Base-by-base conservation (phyloP, 192 early-diverging fungal genomes). In the Backusella westeae region DNA sequence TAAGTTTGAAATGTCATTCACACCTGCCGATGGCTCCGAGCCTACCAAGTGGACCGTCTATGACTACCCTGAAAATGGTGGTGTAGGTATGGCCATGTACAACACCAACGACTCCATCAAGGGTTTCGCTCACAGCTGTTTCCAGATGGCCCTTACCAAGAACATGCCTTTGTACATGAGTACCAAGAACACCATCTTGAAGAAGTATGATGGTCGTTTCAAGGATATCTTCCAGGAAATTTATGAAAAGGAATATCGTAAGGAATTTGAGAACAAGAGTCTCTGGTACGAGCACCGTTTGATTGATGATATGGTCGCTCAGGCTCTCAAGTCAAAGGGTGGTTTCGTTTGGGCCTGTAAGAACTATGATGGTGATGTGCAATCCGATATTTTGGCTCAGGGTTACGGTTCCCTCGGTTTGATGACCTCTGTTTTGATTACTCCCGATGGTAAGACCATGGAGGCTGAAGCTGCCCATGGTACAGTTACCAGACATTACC, bases 231-330 rank as follows among this genome's bases (percentile, higher is more conserved):
- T 99, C 86, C 83, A 92, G 68, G 88, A 88, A 34, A 91, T 98
- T 69, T 99, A 95, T 89, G 93, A 97, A 34, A 34, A 71, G 32
- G 70, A 80, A 29, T 80, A 80, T 32, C 35, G 52, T 17, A 73
- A 71, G 32, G 74, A 80, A 6, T 80, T 73, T 32, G 79, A 80
- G 1, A 29, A 14, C 14, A 21, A 36, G 52, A 85, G 82, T 69
- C 96, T 98, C 82, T 98, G 94, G 95, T 99, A 99, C 83, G 97
- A 99, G 86, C 97, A 99, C 86, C 92, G 97, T 52, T 90, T 99
- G 73, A 97, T 99, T 75, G 97, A 99, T 84, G 97, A 99, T 81
- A 98, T 98, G 96, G 96, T 97, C 78, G 97, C 97, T 44, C 96
- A 99, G 87, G 94, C 93, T 35, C 85, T 99, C 80, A 99, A 99